Percentiles rank a stretch among this genome's conserved stretches.
Conservation (phyloP, 257 asterid genomes). For the Solanum appendiculatum region DNA sequence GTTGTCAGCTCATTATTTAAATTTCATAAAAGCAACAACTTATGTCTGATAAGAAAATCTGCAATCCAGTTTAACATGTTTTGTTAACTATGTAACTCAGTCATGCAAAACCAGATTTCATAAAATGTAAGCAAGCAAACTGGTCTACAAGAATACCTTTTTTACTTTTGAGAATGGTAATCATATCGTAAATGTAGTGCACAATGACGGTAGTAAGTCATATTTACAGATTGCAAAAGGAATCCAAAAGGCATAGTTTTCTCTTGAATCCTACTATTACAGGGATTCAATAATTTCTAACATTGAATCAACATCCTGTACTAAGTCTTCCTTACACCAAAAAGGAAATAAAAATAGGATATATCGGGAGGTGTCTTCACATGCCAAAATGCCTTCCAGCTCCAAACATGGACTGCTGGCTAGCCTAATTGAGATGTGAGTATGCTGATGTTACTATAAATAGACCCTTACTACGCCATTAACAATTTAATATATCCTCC, state of each 20-base stretch:
- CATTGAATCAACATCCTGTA: not conserved
- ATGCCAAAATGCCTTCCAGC: not conserved
- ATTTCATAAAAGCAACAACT: constrained; percentile 23
- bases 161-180: not conserved
- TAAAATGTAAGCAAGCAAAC: not conserved
- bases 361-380: not conserved
- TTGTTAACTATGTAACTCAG: not conserved
- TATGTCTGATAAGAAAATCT: not conserved
- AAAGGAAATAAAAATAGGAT: not conserved
- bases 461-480: not conserved
- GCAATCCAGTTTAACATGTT: not conserved
- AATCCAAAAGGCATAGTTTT: not conserved
- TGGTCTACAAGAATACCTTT: not conserved
- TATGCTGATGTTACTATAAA: not conserved
- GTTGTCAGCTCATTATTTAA: constrained; percentile 63
- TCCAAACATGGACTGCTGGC: not conserved
- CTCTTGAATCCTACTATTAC: not conserved
- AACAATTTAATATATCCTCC: not conserved
- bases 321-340: not conserved
- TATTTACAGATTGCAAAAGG: not conserved
- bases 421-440: not conserved
- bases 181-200: not conserved
- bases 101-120: not conserved
- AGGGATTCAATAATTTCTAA: not conserved
- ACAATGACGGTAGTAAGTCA: not conserved